A percentile compares a stretch with the other conserved stretches of the same genome.
phyloP scores from a whole-genome alignment of 345 rosid species.

The Hibiscus tridactylites region DNA sequence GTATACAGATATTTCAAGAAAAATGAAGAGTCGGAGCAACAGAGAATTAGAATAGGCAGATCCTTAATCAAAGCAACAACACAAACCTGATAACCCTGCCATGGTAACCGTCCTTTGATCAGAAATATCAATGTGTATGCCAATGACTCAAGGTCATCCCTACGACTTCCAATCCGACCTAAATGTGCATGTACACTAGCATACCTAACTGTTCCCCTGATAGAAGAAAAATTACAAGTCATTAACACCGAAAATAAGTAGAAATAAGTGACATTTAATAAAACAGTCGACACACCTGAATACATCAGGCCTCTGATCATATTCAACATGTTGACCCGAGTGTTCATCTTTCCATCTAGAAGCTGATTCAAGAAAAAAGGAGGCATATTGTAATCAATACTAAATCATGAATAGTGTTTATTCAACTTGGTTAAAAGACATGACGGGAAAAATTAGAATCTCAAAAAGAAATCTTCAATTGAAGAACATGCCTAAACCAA shows the following conservation, averaged over 20 bases:
- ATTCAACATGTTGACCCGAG: conserved; percentile 80
- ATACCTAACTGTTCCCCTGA: conserved; percentile 93
- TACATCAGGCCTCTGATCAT: conserved; percentile 94
- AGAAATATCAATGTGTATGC: conserved; percentile 92
- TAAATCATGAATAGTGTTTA: background rate
- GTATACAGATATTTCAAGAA: background rate
- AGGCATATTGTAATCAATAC: conserved; percentile 4
- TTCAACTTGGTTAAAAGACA: conserved; percentile 5
- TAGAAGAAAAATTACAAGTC: conserved; percentile 14
- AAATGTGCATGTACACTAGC: conserved; percentile 97
- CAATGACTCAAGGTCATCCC: conserved; percentile 97
- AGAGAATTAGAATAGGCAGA: background rate
- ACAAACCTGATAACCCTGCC: conserved; percentile 93
- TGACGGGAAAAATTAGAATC: conserved; percentile 6
- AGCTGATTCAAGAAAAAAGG: conserved; percentile 39
- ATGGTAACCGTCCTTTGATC: conserved; percentile 85
- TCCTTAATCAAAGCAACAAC: background rate
- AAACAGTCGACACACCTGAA: conserved; percentile 48
- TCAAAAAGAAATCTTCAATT: background rate
- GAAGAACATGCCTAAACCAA: conserved; percentile 66
- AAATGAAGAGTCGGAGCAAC: background rate
- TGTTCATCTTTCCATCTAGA: conserved; percentile 80
- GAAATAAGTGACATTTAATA: background rate
- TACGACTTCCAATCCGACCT: conserved; percentile 84
- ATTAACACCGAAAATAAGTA: background rate